Evolutionary conservation across 1,139 yeast genomes (phyloP).

Genomic region (Geotrichum siamense): DNA sequence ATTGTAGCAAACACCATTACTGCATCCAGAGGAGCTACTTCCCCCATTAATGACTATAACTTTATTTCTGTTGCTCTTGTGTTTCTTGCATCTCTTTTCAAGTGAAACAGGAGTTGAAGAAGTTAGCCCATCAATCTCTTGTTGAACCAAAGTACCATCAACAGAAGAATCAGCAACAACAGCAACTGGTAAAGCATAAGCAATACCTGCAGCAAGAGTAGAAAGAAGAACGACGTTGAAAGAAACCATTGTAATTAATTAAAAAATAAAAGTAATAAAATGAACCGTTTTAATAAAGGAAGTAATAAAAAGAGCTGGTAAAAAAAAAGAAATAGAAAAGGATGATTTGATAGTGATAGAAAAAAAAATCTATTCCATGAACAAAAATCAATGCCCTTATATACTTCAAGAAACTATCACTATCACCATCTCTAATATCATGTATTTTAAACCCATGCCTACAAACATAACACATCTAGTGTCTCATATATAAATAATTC

Average conservation of each 20-base stretch:
- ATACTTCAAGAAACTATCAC: too few species aligned
- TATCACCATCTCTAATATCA: too few species aligned
- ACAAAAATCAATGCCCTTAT: too few species aligned
- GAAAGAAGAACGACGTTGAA: not conserved
- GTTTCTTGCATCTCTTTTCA: not conserved
- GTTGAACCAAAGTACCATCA: not conserved
- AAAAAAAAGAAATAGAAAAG: too few species aligned
- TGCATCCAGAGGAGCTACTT: not conserved
- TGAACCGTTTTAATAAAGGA: too few species aligned
- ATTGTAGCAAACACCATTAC: not conserved
- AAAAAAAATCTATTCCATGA: too few species aligned
- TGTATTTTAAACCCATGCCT: too few species aligned
- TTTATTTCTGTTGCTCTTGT: not conserved
- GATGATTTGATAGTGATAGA: too few species aligned
- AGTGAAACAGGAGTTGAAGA: not conserved
- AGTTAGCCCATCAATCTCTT: not conserved
- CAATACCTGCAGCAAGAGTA: not conserved
- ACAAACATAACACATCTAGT: too few species aligned
- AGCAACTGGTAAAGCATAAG: not conserved
- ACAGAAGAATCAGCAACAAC: not conserved
- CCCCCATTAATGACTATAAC: not conserved
- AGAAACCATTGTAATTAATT: not conserved
- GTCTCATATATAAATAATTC: too few species aligned
- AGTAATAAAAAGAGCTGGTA: too few species aligned
- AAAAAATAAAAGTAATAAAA: not conserved